These are phyloP conservation scores for Trichophyton benhamiae DNA, from an alignment of 2,329 filamentous ascomycete species.

Conservation along the genomic window DNA sequence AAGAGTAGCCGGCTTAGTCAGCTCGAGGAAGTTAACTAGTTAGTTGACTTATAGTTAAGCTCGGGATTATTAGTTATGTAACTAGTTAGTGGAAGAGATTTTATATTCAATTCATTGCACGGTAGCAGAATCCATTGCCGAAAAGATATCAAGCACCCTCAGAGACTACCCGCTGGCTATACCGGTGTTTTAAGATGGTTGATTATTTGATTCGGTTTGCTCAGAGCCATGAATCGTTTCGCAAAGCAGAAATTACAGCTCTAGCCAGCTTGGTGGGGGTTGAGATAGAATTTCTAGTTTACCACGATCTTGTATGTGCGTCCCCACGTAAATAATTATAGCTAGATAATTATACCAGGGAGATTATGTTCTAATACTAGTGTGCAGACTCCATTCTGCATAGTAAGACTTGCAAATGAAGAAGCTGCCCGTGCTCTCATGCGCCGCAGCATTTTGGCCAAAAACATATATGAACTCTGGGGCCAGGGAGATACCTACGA, in stretches of 20 bases:
- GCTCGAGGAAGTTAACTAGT: too few species aligned
- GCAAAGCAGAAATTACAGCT: slow-evolving; percentile 68
- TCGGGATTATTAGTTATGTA: too few species aligned
- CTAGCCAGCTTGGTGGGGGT: slow-evolving; percentile 58
- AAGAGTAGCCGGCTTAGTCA: too few species aligned
- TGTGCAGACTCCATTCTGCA: slow-evolving; percentile 71
- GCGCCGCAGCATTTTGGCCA: slow-evolving; percentile 64
- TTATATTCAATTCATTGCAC: background rate
- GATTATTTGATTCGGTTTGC: slow-evolving; percentile 82
- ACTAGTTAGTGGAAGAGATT: too few species aligned
- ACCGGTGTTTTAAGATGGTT: slow-evolving; percentile 27
- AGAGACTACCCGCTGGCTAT: background rate
- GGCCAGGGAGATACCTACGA: slow-evolving; percentile 56
- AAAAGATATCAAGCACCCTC: background rate
- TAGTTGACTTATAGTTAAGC: too few species aligned
- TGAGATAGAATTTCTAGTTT: slow-evolving; percentile 59
- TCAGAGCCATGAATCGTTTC: slow-evolving; percentile 84
- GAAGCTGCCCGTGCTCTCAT: slow-evolving; percentile 56
- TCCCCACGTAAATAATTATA: background rate
- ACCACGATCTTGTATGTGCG: slow-evolving; percentile 56
- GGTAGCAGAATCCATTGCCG: background rate
- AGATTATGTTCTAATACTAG: slow-evolving; percentile 4
- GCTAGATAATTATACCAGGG: too few species aligned
- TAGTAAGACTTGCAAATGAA: slow-evolving; percentile 56
- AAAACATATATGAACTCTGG: slow-evolving; percentile 84